Percentiles rank a stretch among this genome's conserved stretches.
Conservation (phyloP, 73 alveolate genomes). For the Paramecium biaurelia region DNA sequence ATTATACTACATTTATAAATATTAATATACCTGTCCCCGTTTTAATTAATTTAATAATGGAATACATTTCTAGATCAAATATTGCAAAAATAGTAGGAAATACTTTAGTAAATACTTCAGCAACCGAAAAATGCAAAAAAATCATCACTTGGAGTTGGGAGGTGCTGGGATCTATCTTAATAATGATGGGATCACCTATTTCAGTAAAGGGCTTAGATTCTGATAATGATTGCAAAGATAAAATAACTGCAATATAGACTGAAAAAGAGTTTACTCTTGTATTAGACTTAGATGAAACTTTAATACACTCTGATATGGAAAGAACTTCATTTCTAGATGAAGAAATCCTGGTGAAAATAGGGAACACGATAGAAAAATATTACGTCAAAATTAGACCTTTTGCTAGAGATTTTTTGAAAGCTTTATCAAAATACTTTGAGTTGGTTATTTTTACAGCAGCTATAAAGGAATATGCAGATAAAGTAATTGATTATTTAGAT, state of each 20-base stretch:
- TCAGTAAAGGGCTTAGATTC: neutral
- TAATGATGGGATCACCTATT: constrained; percentile 27
- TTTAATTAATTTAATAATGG: neutral
- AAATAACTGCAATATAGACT: neutral
- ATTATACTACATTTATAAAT: neutral
- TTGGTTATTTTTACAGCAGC: constrained; percentile 75
- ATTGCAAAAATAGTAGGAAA: neutral
- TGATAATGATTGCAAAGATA: neutral
- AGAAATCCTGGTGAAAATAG: constrained; percentile 54
- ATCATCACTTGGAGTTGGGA: constrained; percentile 50
- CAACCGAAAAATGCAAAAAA: neutral
- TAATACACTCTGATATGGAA: constrained; percentile 51
- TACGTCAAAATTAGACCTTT: constrained; percentile 69
- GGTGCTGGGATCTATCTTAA: constrained; percentile 11
- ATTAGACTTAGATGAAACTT: constrained; percentile 69
- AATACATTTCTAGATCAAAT: constrained; percentile 4
- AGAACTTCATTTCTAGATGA: constrained; percentile 47
- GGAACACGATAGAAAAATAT: constrained; percentile 34
- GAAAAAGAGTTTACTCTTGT: constrained; percentile 58
- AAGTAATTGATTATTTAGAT: constrained; percentile 81
- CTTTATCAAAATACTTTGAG: constrained; percentile 53
- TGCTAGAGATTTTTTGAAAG: constrained; percentile 58
- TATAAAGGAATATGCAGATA: constrained; percentile 74
- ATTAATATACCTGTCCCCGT: neutral
- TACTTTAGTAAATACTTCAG: neutral